Evolutionary conservation across 1,284 basidiomycete genomes (phyloP), one percentile per base, ranked within the genome.

Genomic region (Sphaerobolus stellatus): DNA sequence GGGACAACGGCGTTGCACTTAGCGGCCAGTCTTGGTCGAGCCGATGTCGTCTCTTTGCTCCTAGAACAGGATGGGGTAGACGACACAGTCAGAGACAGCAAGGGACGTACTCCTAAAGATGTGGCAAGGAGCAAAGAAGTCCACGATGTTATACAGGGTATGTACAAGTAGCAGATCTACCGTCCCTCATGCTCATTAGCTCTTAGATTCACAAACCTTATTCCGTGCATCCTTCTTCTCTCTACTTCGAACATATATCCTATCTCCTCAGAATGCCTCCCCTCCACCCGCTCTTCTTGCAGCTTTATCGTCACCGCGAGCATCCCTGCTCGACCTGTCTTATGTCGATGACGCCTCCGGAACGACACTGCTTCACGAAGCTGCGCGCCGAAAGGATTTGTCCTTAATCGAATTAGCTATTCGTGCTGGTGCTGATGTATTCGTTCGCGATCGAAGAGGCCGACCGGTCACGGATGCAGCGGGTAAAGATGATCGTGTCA

Each of bases 371-470:
- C 76, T 98, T 1, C 94, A 98, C 62, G 93, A 95, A 68, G 94
- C 94, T 1, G 92, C 92, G 0, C 76, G 81, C 52, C 78, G 92
- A 25, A 90, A 90, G 54, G 92, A 98, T 66, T 74, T 94, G 7
- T 75, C 83, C 11, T 74, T 97, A 18, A 86, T 98, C 31, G 92
- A 97, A 67, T 77, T 92, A 11, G 88, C 86, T 1, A 84, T 95
- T 1, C 82, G 88, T 49, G 86, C 87, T 11, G 94, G 94, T 1
- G 94, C 92, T 0, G 94, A 97, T 66, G 90, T 97, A 1, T 95
- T 96, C 62, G 88, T 90, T 1, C 79, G 94, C 5, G 92, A 98
- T 70, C 78, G 84, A 30, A 79, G 76, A 50, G 93, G 94, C 8
- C 86, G 86, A 64, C 79, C 86, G 57, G 85, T 91, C 0, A 78